Base-by-base conservation (phyloP, 805 yeast genomes). In the Barnettozyma californica region DNA sequence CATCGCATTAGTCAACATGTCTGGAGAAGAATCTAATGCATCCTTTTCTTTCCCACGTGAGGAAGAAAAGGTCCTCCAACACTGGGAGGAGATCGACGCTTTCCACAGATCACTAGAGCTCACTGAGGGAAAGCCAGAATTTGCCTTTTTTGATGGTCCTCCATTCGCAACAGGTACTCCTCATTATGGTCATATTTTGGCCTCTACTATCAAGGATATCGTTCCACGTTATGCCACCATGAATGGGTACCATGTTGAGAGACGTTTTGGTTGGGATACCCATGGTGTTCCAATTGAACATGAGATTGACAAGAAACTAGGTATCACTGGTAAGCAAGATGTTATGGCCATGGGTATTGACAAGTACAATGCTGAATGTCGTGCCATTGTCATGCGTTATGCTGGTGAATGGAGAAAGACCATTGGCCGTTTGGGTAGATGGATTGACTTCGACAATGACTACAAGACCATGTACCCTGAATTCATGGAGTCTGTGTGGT, bases 151-250 rank as follows among this genome's bases (percentile, higher is more conserved):
- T 64, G 99, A 94, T 71, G 99, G 99, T 26, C 99, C 99, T 9
- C 99, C 99, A 59, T 94, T 94, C 69, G 99, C 99, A 49, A 94
- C 99, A 2, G 99, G 99, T 63, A 88, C 97, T 34, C 99, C 99
- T 40, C 99, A 94, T 68, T 95, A 94, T 67, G 99, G 99, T 54
- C 99, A 94, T 65, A 85, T 94, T 63, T 74, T 94, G 68, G 95
- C 98, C 2, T 94, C 98, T 36, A 94, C 99, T 49, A 88, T 91
- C 62, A 94, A 92, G 69, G 99, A 94, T 72, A 88, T 94, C 57
- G 92, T 94, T 48, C 99, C 99, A 48, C 81, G 99, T 65, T 94
- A 89, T 65, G 98, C 98, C 51, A 87, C 95, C 54, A 92, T 94
- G 99, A 92, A 87, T 60, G 99, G 99, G 19, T 84, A 81, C 68